Evolutionary conservation across 2,329 filamentous ascomycete species (phyloP).

Genomic region (Colletotrichum spinosum): DNA sequence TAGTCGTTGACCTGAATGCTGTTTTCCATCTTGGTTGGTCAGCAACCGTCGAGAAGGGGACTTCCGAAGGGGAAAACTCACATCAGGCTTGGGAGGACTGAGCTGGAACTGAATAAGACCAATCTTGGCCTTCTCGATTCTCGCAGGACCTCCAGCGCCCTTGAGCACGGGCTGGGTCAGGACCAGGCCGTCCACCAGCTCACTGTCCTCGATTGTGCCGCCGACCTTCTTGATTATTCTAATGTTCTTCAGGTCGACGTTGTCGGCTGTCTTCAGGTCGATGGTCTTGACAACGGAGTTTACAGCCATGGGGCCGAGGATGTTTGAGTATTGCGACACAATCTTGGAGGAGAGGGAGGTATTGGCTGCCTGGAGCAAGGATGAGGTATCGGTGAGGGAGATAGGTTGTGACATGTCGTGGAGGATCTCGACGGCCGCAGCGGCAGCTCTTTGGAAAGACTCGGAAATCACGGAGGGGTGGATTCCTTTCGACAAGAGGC

Average conservation of each 20-base stretch:
- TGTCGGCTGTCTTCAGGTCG: slow-evolving; percentile 93
- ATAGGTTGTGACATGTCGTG: slow-evolving; percentile 97
- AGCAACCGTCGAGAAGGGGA: slow-evolving; percentile 28
- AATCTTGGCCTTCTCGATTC: slow-evolving; percentile 98
- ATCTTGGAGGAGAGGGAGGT: slow-evolving; percentile 99
- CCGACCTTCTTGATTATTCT: slow-evolving; percentile 97
- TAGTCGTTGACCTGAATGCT: slow-evolving; percentile 99
- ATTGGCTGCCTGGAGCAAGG: slow-evolving; percentile 94
- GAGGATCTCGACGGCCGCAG: slow-evolving; percentile 87
- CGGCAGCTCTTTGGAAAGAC: slow-evolving; percentile 94
- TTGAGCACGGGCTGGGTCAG: slow-evolving; percentile 94
- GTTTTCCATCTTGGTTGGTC: slow-evolving; percentile 86
- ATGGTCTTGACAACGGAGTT: slow-evolving; percentile 97
- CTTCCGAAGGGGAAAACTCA: slow-evolving; percentile 56
- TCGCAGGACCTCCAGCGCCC: slow-evolving; percentile 87
- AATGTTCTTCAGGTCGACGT: slow-evolving; percentile 96
- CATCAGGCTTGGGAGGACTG: slow-evolving; percentile 96
- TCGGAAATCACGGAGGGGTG: slow-evolving; percentile 98
- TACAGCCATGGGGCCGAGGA: slow-evolving; percentile 97
- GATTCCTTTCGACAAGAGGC: slow-evolving; percentile 90
- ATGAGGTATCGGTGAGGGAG: slow-evolving; percentile 85
- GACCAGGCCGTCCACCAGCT: slow-evolving; percentile 94
- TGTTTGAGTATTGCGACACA: slow-evolving; percentile 95
- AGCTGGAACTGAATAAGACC: slow-evolving; percentile 98
- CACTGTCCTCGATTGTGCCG: slow-evolving; percentile 97